These are phyloP conservation scores for Entonaema liquescens DNA, from an alignment of 495 filamentous ascomycete species.

Conservation along the genomic window DNA sequence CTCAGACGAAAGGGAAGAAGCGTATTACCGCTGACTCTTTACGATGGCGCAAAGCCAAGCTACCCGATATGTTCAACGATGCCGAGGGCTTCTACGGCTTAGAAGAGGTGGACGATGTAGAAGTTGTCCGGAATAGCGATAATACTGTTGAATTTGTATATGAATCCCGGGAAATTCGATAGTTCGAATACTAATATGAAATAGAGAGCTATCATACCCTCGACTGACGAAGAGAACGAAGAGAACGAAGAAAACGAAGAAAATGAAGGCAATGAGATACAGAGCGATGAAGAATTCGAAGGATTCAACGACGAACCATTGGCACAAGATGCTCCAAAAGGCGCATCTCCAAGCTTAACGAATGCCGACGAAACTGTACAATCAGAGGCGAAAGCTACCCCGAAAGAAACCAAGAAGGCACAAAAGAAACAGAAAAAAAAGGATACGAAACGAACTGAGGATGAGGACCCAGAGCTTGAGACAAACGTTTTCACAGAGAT, in stretches of 20 bases:
- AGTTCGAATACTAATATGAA: conserved; percentile 23
- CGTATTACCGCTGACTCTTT: conserved; percentile 68
- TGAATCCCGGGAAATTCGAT: not conserved
- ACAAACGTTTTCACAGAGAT: conserved; percentile 53
- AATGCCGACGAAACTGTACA: conserved; percentile 29
- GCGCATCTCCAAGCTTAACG: conserved; percentile 1
- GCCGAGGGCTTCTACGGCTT: conserved; percentile 94
- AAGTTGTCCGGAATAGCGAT: conserved; percentile 69
- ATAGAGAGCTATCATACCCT: conserved; percentile 29
- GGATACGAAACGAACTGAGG: conserved; percentile 42
- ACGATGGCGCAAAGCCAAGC: conserved; percentile 79
- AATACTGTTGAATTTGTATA: conserved; percentile 63
- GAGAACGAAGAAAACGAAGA: conserved; percentile 42
- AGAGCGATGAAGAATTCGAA: conserved; percentile 56
- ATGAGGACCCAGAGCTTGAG: conserved; percentile 48
- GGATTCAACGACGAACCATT: conserved; percentile 61
- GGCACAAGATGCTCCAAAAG: not conserved
- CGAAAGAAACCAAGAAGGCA: conserved; percentile 44
- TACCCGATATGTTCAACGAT: conserved; percentile 89
- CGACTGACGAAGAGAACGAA: not conserved
- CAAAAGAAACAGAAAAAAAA: conserved; percentile 57
- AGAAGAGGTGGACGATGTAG: conserved; percentile 91
- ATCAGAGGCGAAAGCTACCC: conserved; percentile 4
- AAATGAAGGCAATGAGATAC: not conserved
- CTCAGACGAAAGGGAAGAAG: conserved; percentile 44